Evolutionary conservation across 768 basidiomycete species (phyloP).

Genomic region (Boletus subparvulus): DNA sequence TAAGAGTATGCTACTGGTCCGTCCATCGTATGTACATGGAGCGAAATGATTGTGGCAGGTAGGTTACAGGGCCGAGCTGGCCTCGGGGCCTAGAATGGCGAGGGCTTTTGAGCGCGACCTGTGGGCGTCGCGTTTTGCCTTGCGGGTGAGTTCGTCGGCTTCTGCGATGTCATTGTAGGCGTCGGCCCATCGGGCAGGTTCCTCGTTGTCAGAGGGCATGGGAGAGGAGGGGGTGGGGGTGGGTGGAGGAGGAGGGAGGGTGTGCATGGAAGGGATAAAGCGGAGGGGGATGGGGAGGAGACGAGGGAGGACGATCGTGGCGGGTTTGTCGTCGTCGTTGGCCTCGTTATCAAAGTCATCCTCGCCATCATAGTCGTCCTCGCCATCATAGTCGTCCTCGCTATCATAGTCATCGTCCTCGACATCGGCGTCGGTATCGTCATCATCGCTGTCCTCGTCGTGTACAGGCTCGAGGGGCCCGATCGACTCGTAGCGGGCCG

Average conservation of each 20-base stretch:
- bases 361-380: not conserved
- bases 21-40: too few species aligned
- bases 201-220: too few species aligned
- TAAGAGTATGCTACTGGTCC: too few species aligned
- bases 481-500: not conserved
- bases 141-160: constrained; percentile 10
- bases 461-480: not conserved
- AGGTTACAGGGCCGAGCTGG: not conserved
- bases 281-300: constrained; percentile 5
- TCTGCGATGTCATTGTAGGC: not conserved
- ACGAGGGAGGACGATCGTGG: constrained; percentile 5
- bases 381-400: not conserved
- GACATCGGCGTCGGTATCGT: not conserved
- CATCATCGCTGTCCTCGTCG: not conserved
- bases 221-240: too few species aligned
- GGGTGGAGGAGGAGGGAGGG: not conserved
- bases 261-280: not conserved
- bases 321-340: not conserved
- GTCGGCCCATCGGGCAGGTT: not conserved
- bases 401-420: too few species aligned
- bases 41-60: too few species aligned
- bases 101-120: constrained; percentile 12
- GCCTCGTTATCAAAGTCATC: not conserved
- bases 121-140: constrained; percentile 6
- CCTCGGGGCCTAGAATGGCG: too few species aligned